phyloP scores from a whole-genome alignment of 2,329 filamentous ascomycete species.

The Venturia pyrina region DNA sequence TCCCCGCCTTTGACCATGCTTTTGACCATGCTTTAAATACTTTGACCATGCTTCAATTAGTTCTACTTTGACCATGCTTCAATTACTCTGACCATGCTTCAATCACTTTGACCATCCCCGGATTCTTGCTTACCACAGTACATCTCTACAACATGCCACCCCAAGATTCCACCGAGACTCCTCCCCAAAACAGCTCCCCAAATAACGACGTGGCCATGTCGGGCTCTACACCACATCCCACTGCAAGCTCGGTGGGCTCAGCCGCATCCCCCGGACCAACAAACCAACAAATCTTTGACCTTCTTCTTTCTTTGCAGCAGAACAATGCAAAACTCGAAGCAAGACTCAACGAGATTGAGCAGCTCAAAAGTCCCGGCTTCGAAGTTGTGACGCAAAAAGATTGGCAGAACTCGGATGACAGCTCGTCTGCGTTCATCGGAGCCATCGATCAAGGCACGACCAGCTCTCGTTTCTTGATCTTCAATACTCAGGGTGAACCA shows the following conservation, averaged over 20 bases:
- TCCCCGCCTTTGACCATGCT: not conserved
- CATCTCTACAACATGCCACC: not conserved
- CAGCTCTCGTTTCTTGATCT: constrained; percentile 82
- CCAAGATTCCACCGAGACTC: constrained; percentile 6
- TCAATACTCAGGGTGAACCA: constrained; percentile 67
- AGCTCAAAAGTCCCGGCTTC: not conserved
- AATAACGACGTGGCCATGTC: constrained; percentile 3
- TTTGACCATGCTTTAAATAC: not conserved
- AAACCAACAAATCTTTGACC: constrained; percentile 10
- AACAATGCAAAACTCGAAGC: constrained; percentile 8
- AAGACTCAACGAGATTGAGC: constrained; percentile 10
- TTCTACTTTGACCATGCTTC: not conserved
- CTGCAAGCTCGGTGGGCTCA: not conserved
- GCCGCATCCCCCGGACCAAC: not conserved
- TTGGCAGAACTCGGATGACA: constrained; percentile 1
- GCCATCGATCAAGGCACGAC: constrained; percentile 90
- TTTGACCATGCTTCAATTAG: not conserved
- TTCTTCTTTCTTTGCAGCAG: constrained; percentile 6
- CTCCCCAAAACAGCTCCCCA: not conserved
- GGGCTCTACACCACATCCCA: not conserved
- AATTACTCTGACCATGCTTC: not conserved
- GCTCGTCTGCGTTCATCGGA: constrained; percentile 53
- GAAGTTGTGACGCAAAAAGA: not conserved
- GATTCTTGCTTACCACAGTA: not conserved
- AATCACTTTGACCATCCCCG: not conserved